Evolutionary conservation across 164 flowering plant species (phyloP).

Genomic region (Litsea cubeba): DNA sequence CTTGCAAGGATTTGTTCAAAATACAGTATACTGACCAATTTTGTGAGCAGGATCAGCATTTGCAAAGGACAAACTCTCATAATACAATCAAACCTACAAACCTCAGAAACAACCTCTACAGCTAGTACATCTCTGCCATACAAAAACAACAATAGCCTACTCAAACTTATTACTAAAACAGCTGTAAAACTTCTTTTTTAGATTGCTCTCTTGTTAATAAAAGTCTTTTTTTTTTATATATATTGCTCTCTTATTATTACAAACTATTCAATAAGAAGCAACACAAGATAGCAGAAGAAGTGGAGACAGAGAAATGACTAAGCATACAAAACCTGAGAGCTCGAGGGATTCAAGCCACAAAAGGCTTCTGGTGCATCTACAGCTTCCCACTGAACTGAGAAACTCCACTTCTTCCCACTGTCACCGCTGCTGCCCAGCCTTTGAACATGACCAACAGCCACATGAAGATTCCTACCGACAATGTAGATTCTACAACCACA

Average conservation of each 20-base stretch:
- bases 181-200: not conserved
- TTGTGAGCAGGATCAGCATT: not conserved
- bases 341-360: conserved; percentile 67
- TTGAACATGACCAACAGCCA: conserved; percentile 66
- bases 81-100: not conserved
- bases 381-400: conserved; percentile 61
- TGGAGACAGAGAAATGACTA: conserved; percentile 19
- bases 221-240: not conserved
- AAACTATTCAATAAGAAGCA: conserved; percentile 8
- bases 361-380: conserved; percentile 60
- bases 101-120: conserved; percentile 1
- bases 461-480: conserved; percentile 67
- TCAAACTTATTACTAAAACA: not conserved
- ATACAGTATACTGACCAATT: not conserved
- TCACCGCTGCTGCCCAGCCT: conserved; percentile 16
- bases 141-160: not conserved
- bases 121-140: not conserved
- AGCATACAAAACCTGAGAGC: conserved; percentile 79
- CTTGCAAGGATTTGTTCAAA: not conserved
- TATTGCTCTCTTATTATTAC: not conserved
- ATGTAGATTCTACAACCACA: conserved; percentile 48
- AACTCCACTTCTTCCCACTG: conserved; percentile 27
- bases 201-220: not conserved
- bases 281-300: not conserved
- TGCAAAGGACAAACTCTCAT: not conserved